Evolutionary conservation across 805 yeast species (phyloP).

Genomic region (Saccharomycopsis javanensis): DNA sequence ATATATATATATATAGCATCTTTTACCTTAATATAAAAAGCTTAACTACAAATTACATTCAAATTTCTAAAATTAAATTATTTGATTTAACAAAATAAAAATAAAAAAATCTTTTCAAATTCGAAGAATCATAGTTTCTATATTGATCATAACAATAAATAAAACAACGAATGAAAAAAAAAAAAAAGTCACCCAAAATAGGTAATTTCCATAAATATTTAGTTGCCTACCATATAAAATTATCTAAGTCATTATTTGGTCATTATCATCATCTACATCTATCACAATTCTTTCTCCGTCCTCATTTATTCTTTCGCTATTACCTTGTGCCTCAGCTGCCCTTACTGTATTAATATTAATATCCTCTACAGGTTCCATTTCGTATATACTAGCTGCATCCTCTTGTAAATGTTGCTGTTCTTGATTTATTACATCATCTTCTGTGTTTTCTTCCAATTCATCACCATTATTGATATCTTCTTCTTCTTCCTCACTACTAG

Average conservation of each 20-base stretch:
- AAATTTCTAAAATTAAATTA: no score
- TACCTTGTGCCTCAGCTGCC: background rate
- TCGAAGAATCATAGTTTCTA: no score
- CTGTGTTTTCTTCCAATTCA: background rate
- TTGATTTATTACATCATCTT: background rate
- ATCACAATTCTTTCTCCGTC: background rate
- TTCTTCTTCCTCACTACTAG: slow-evolving; percentile 9
- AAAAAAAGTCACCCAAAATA: no score
- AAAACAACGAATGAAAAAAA: background rate
- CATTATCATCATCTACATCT: slow-evolving; percentile 1
- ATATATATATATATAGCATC: no score
- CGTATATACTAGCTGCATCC: background rate
- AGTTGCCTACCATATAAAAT: background rate
- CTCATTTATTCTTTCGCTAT: background rate
- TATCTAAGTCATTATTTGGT: background rate
- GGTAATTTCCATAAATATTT: background rate
- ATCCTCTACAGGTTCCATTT: background rate
- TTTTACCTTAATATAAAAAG: no score
- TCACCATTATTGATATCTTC: slow-evolving; percentile 1
- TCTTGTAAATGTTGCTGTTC: background rate
- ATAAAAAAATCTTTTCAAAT: no score
- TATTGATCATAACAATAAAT: no score
- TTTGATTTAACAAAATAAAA: no score
- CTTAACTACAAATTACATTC: no score
- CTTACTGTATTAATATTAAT: background rate